phyloP scores from a whole-genome alignment of 805 yeast species.

The Wickerhamiella dianesei region DNA sequence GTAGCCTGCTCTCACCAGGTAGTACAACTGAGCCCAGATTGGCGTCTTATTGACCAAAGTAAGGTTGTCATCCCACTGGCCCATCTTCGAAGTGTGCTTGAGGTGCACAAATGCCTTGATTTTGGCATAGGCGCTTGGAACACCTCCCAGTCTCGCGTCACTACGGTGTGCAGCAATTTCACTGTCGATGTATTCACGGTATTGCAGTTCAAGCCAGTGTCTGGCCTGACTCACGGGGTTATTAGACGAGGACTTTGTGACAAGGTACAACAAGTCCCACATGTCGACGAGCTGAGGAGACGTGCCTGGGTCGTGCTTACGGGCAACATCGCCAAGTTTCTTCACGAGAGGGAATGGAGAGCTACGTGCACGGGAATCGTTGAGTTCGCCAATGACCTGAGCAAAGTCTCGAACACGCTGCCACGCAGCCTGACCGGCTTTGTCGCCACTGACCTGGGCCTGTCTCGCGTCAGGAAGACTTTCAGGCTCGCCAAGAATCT shows the following conservation, averaged over 20 bases:
- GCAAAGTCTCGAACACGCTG: constrained; percentile 41
- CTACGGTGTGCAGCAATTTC: constrained; percentile 39
- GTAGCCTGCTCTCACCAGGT: constrained; percentile 73
- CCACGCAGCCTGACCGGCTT: constrained; percentile 1
- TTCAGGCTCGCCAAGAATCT: constrained; percentile 7
- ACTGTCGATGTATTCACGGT: constrained; percentile 57
- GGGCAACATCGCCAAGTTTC: constrained; percentile 48
- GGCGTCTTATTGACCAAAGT: constrained; percentile 71
- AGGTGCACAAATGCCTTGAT: constrained; percentile 47
- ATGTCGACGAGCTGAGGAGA: constrained; percentile 51
- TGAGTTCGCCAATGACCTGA: constrained; percentile 52
- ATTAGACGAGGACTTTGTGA: background rate
- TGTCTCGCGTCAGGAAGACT: background rate
- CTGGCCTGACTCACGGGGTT: background rate
- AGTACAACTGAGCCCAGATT: constrained; percentile 87
- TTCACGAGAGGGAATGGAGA: constrained; percentile 39
- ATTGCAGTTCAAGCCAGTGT: constrained; percentile 51
- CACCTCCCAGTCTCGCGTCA: constrained; percentile 44
- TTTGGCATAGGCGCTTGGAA: constrained; percentile 60
- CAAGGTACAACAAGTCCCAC: constrained; percentile 4
- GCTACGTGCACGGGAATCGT: constrained; percentile 40
- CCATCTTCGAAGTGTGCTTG: constrained; percentile 29
- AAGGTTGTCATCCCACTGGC: constrained; percentile 39
- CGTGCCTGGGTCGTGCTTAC: constrained; percentile 36
- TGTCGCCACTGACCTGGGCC: background rate